These are phyloP conservation scores for Sutorius australiensis DNA, from an alignment of 768 basidiomycete species.

Conservation along the genomic window DNA sequence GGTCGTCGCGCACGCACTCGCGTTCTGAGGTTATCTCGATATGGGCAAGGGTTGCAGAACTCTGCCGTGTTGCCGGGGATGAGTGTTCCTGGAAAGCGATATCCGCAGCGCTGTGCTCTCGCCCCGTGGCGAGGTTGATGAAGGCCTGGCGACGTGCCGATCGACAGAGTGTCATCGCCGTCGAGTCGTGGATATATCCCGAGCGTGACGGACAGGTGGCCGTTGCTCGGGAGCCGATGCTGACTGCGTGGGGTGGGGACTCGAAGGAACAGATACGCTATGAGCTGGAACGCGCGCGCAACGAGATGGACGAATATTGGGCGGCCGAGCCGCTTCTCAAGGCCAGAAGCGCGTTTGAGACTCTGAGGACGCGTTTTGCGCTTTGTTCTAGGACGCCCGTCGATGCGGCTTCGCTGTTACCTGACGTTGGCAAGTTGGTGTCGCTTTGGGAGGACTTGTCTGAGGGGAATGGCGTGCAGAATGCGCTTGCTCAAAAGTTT, in stretches of 20 bases:
- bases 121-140: conserved; percentile 70
- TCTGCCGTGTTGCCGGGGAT: conserved; percentile 68
- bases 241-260: conserved; percentile 71
- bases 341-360: conserved; percentile 49
- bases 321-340: conserved; percentile 37
- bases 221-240: conserved; percentile 38
- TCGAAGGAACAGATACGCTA: conserved; percentile 43
- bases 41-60: conserved; percentile 73
- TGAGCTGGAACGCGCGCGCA: conserved; percentile 44
- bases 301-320: conserved; percentile 44
- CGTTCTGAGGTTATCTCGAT: conserved; percentile 68
- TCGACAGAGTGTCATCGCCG: conserved; percentile 46
- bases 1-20: conserved; percentile 60
- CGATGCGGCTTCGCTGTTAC: conserved; percentile 37
- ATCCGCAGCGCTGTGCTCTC: conserved; percentile 61
- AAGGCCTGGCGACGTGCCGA: conserved; percentile 81
- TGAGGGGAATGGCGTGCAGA: conserved; percentile 36
- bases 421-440: conserved; percentile 49
- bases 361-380: conserved; percentile 45
- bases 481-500: conserved; percentile 50
- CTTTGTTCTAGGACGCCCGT: conserved; percentile 45
- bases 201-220: conserved; percentile 32
- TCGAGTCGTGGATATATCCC: conserved; percentile 66
- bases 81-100: conserved; percentile 80
- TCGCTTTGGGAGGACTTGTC: conserved; percentile 55